phyloP scores from a whole-genome alignment of 371 early-diverging fungal species.

The Mucor circinelloides region DNA sequence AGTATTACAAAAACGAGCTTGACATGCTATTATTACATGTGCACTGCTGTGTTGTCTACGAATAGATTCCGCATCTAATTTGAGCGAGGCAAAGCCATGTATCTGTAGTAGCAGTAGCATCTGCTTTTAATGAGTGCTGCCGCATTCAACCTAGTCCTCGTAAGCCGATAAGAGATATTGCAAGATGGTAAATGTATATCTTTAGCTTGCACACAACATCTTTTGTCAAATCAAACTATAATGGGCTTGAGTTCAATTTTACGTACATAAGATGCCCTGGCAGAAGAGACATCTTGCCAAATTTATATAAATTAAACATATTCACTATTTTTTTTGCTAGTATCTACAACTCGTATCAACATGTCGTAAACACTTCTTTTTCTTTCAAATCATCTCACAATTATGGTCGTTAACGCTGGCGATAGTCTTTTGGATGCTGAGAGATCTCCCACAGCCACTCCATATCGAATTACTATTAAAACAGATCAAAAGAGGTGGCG shows the following conservation, averaged over 20 bases:
- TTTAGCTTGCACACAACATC: too few species aligned
- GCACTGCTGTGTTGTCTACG: neutral
- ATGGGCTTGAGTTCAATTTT: neutral
- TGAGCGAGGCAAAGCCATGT: too few species aligned
- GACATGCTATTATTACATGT: neutral
- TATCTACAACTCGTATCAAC: neutral
- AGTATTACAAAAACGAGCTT: neutral
- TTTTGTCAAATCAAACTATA: neutral
- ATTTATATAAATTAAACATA: neutral
- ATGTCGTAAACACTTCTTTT: neutral
- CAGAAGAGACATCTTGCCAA: neutral
- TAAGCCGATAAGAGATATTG: too few species aligned
- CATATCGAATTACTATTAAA: conserved; percentile 1
- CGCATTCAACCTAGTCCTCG: too few species aligned
- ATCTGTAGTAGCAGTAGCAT: too few species aligned
- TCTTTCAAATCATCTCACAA: neutral
- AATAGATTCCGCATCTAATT: too few species aligned
- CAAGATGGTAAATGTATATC: too few species aligned
- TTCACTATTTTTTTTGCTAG: neutral
- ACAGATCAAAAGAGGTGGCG: conserved; percentile 1
- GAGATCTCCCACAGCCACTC: neutral
- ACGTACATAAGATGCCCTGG: neutral
- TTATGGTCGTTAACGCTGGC: neutral
- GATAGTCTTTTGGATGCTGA: conserved; percentile 7
- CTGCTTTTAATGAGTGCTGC: too few species aligned